Base-by-base conservation (phyloP, 2,329 filamentous ascomycete genomes). In the Daldinia eschscholtzii region DNA sequence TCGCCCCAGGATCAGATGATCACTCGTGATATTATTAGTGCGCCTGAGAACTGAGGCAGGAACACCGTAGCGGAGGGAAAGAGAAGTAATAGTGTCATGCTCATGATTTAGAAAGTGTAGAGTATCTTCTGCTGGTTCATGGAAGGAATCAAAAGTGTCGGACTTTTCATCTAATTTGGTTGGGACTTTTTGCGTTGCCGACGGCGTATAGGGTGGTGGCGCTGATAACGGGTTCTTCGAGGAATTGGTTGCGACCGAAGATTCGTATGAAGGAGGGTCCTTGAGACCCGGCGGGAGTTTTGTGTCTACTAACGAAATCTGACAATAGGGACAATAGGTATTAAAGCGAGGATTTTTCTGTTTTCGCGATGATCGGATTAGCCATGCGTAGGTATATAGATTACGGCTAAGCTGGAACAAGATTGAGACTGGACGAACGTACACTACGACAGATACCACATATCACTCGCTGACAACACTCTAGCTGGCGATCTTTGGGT, bases 81-180 rank as follows among this genome's bases (percentile, higher is more conserved):
- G 81, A 1, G 91, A 92, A 20, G 83, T 74, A 71, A 95, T 81
- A 9, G 86, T 90, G 77, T 96, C 93, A 68, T 86, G 83, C n/a
- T 83, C 80, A 64, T 92, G 90, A 74, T 92, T 84, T 56, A 96
- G 83, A 79, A 93, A 93, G 78, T 96, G 93, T 13, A 94, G 81
- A 2, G 89, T 88, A 78, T 94, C 91, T 65, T 88, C 84, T n/a
- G 83, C 81, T 3, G 79, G 78, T 60, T 75, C 72, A 70, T 77
- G 70, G 41, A 41, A 28, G 44, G 67, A 62, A 70, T 77, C 68
- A 41, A 62, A 44, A 23, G 68, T 65, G 50, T 50, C 62, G 28
- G 68, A 70, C 70, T 83, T 83, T 50, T 79, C 74, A 33, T 78
- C 73, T 13, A 64, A 50, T 6, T 57, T 65, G 6, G 57, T 48